Evolutionary conservation across 2,329 filamentous ascomycete genomes (phyloP).

Genomic region (Arthrobotrys musiformis): DNA sequence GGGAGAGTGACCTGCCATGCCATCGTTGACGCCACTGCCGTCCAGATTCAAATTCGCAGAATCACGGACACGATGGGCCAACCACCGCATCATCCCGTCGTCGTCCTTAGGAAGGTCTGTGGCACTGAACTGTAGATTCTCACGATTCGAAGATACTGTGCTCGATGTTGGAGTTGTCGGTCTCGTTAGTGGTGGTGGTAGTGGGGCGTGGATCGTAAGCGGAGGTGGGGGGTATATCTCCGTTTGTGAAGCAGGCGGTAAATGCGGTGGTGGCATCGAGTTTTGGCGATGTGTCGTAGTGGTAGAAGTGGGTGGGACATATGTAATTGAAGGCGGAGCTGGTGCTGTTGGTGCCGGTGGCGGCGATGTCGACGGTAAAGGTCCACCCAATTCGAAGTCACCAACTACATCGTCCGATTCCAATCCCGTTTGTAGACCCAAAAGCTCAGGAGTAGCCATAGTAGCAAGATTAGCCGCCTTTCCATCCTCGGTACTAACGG

Average conservation of each 20-base stretch:
- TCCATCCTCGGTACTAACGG: neutral
- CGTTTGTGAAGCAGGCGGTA: neutral
- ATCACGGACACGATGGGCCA: constrained; percentile 46
- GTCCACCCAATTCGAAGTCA: neutral
- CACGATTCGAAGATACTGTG: neutral
- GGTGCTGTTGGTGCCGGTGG: no score
- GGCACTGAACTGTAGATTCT: constrained; percentile 46
- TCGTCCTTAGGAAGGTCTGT: constrained; percentile 45
- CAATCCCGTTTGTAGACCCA: neutral
- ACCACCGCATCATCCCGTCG: constrained; percentile 51
- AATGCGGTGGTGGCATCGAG: neutral
- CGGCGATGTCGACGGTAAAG: neutral
- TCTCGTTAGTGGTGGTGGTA: neutral
- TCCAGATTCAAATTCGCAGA: constrained; percentile 31
- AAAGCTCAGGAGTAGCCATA: neutral
- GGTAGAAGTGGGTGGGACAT: neutral
- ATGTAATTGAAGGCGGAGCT: neutral
- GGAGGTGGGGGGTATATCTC: neutral
- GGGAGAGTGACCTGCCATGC: constrained; percentile 44
- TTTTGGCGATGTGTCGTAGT: neutral
- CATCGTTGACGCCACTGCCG: no score
- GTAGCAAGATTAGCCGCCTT: neutral
- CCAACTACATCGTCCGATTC: neutral
- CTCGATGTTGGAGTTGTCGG: neutral
- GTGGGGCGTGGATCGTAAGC: neutral